Base-by-base conservation (phyloP, 768 basidiomycete species). In the Termitomyces sp. region DNA sequence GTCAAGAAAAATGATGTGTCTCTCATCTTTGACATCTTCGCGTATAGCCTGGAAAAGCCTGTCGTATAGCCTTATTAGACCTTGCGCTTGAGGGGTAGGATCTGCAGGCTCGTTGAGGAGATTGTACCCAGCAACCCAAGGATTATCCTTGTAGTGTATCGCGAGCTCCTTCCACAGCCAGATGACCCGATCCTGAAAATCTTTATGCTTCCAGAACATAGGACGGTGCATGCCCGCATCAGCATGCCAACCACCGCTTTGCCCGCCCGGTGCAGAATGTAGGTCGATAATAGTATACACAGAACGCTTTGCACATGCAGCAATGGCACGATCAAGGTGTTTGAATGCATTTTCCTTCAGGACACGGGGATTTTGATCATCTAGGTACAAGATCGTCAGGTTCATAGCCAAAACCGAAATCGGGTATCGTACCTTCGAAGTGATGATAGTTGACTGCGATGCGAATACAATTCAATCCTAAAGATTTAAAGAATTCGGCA, bases 111-210 rank as follows among this genome's bases (percentile, higher is more conserved):
- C 90, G 76, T 92, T 94, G 40, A 93, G 73, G 3, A 85, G 85
- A 71, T 92, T 93, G 72, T 89, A 93, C 14, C 91, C 88, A 0
- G 89, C 90, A 57, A 92, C 83, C 89, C 89, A 91, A 56, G 80
- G 76, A 68, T 92, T 88, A 54, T 75, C 77, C 59, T 78, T 84
- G 75, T 92, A 91, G 65, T 87, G 88, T 66, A 73, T 74, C 0
- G 91, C 87, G 37, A 92, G 75, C 64, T 89, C 74, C 30, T 76
- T 78, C 91, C 91, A 92, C 37, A 93, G 79, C 83, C 85, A 85
- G 47, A 91, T 68, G 14, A 78, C 71, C 2, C 90, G 82, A 68
- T 92, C 88, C 68, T 92, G 90, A 76, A 91, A 88, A 68, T 92
- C 89, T 62, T 83, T 89, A 77, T 91, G 88, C 35, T 77, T 79